Evolutionary conservation across 164 flowering plant genomes (phyloP).

Genomic region (Pachysandra terminalis): DNA sequence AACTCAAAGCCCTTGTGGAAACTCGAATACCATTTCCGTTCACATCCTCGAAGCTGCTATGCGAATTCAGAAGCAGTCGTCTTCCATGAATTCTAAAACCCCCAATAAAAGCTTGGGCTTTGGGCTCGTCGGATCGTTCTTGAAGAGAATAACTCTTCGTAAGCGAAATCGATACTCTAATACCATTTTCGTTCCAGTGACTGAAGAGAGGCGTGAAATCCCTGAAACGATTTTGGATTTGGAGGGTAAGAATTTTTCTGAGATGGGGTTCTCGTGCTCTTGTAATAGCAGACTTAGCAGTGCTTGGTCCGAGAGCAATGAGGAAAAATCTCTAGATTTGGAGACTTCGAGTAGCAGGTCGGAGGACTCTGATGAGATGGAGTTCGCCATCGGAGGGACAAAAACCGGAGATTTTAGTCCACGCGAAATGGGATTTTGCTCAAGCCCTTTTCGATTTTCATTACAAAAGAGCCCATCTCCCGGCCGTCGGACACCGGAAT

Average conservation of each 20-base stretch:
- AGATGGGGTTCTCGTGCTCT: constrained; percentile 31
- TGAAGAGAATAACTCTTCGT: constrained; percentile 41
- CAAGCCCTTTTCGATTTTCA: constrained; percentile 59
- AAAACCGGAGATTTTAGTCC: constrained; percentile 19
- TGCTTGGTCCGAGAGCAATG: constrained; percentile 60
- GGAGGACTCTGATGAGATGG: constrained; percentile 25
- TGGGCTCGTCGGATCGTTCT: constrained; percentile 56
- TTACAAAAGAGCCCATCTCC: constrained; percentile 38
- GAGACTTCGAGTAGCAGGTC: constrained; percentile 41
- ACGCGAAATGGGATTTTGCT: constrained; percentile 29
- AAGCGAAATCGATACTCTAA: constrained; percentile 20
- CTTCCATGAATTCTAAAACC: constrained; percentile 24
- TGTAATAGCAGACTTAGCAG: constrained; percentile 46
- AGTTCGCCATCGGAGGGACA: constrained; percentile 8
- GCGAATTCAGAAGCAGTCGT: constrained; percentile 49
- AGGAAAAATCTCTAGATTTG: constrained; percentile 50
- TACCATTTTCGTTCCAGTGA: too few relatives aligned
- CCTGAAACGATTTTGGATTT: not conserved
- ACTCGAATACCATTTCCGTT: constrained; percentile 38
- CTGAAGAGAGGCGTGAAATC: constrained; percentile 1
- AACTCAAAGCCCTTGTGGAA: constrained; percentile 37
- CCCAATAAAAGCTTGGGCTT: constrained; percentile 29
- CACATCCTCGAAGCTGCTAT: constrained; percentile 67
- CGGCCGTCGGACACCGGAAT: constrained; percentile 45
- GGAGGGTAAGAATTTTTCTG: constrained; percentile 15